Evolutionary conservation across 179 eudicot species (phyloP).

Genomic region (Patellifolia procumbens): DNA sequence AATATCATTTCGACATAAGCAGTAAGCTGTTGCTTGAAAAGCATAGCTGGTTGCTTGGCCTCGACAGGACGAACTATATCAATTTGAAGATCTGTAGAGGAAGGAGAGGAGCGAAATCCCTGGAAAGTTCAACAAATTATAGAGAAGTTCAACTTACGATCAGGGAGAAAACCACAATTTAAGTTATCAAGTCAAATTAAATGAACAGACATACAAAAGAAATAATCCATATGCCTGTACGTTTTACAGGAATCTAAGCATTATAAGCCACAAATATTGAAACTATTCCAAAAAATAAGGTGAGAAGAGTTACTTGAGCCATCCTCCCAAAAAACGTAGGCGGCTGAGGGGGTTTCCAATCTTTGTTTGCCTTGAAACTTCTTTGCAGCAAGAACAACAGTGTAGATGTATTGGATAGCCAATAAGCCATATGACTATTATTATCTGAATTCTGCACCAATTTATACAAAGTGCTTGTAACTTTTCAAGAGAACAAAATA

Average conservation of each 20-base stretch:
- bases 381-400: constrained; percentile 68
- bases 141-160: constrained; percentile 5
- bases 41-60: constrained; percentile 87
- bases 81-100: constrained; percentile 56
- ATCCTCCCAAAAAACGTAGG: constrained; percentile 91
- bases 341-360: constrained; percentile 72
- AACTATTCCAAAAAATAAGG: not conserved
- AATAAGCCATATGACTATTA: constrained; percentile 63
- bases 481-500: not conserved
- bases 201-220: not conserved
- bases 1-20: constrained; percentile 83
- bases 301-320: constrained; percentile 62
- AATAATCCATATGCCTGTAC: not conserved
- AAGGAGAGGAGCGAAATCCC: constrained; percentile 77
- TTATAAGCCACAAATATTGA: not conserved
- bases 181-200: not conserved
- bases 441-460: constrained; percentile 57
- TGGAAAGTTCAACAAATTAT: constrained; percentile 22
- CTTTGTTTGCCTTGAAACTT: constrained; percentile 52
- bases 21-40: constrained; percentile 82
- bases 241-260: not conserved
- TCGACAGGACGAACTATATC: constrained; percentile 63
- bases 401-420: constrained; percentile 78
- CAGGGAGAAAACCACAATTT: not conserved
- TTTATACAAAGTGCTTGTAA: not conserved